Evolutionary conservation across 768 basidiomycete genomes (phyloP).

Genomic region (Russula sp.): DNA sequence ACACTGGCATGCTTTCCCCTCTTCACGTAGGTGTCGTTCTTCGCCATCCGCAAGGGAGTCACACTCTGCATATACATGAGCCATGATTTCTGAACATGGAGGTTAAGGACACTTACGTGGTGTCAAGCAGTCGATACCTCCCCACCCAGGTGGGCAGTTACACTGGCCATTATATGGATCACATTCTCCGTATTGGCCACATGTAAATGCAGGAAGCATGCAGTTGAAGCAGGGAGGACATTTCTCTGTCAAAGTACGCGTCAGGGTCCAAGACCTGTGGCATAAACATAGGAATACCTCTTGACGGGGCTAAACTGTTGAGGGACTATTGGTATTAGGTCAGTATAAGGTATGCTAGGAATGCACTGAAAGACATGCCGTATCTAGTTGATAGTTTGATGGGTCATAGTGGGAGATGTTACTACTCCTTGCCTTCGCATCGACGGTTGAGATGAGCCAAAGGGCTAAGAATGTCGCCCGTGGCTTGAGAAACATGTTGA

Average conservation of each 20-base stretch:
- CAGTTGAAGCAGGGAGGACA: constrained; percentile 97
- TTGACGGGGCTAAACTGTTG: constrained; percentile 17
- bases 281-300: constrained; percentile 2
- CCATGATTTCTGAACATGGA: neutral
- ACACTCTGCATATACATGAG: constrained; percentile 57
- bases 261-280: neutral
- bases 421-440: constrained; percentile 5
- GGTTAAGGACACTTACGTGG: constrained; percentile 62
- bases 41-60: constrained; percentile 91
- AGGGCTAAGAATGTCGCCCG: constrained; percentile 9
- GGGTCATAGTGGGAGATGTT: constrained; percentile 14
- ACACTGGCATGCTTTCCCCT: constrained; percentile 77
- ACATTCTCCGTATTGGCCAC: constrained; percentile 90
- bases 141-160: constrained; percentile 96
- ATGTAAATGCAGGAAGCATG: constrained; percentile 83
- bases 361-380: constrained; percentile 1
- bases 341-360: neutral
- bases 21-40: constrained; percentile 74
- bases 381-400: constrained; percentile 12
- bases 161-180: constrained; percentile 93
- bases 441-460: constrained; percentile 8
- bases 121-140: constrained; percentile 89
- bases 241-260: constrained; percentile 34
- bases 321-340: constrained; percentile 2
- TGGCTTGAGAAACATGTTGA: constrained; percentile 12